A percentile compares a stretch with the other conserved stretches of the same genome.
Conservation (phyloP, 2,329 filamentous ascomycete genomes). For the Neofusicoccum kwambonambiense region DNA sequence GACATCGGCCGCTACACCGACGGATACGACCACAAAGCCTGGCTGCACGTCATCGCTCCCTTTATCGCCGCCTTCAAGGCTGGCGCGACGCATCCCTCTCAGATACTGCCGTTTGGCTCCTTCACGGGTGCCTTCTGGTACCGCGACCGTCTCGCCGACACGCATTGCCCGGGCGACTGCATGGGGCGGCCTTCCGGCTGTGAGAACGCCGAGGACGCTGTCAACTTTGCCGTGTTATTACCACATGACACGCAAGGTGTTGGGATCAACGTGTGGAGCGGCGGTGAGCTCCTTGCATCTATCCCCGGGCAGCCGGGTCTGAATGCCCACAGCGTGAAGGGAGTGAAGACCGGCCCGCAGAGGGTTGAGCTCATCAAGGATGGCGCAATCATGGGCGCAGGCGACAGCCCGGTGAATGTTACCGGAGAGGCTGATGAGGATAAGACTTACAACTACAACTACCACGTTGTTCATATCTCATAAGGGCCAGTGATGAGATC, state of each 20-base stretch:
- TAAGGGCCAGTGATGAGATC: not conserved
- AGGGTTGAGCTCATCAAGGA: constrained; percentile 12
- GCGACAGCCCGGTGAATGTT: not conserved
- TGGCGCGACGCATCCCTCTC: constrained; percentile 25
- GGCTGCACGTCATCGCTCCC: constrained; percentile 33
- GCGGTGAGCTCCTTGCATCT: not conserved
- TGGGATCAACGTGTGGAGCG: constrained; percentile 15
- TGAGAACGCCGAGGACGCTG: constrained; percentile 10
- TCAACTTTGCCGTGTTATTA: constrained; percentile 14
- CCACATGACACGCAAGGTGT: not conserved
- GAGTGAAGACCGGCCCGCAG: constrained; percentile 4
- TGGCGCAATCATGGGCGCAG: constrained; percentile 3
- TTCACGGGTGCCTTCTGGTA: constrained; percentile 17
- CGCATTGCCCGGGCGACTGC: constrained; percentile 6
- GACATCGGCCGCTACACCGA: constrained; percentile 30
- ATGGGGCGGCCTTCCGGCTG: constrained; percentile 9
- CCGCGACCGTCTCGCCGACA: constrained; percentile 4
- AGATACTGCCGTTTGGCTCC: constrained; percentile 10
- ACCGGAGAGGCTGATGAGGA: not conserved
- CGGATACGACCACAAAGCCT: constrained; percentile 37
- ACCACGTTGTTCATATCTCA: constrained; percentile 12
- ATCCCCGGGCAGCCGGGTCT: constrained; percentile 1
- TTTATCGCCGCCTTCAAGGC: constrained; percentile 41
- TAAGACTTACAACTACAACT: constrained; percentile 14
- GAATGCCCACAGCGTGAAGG: constrained; percentile 16